Conservation (phyloP, 2,329 filamentous ascomycete genomes). For the Colletotrichum sp. region DNA sequence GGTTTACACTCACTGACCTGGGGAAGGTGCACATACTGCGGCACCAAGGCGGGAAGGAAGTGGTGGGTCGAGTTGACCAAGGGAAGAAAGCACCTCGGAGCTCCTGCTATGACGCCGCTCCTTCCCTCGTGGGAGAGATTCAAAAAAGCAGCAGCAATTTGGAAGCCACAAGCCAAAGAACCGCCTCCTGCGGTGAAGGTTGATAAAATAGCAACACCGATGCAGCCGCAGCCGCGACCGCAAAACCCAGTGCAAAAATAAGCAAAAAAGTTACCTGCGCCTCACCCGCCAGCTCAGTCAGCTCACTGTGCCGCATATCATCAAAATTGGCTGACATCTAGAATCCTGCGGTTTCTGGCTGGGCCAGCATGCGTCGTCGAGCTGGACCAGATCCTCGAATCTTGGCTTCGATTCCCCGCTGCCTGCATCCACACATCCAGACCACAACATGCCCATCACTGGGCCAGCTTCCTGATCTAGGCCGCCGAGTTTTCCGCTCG, state of each 20-base stretch:
- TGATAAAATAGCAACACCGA: neutral
- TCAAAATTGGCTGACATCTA: neutral
- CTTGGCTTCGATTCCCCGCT: neutral
- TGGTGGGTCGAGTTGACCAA: neutral
- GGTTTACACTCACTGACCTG: neutral
- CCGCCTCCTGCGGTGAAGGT: neutral
- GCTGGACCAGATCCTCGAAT: conserved; percentile 3
- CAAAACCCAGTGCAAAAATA: neutral
- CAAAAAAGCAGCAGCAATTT: neutral
- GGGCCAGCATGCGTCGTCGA: neutral
- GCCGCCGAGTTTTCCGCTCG: neutral
- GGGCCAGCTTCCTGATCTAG: conserved; percentile 8
- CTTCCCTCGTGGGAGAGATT: neutral
- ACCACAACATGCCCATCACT: neutral
- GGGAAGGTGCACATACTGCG: neutral
- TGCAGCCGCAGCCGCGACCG: neutral
- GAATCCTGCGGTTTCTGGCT: neutral
- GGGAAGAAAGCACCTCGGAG: neutral
- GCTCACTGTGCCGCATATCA: neutral
- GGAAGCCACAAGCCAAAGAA: neutral
- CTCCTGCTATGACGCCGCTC: neutral
- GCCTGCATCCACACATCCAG: neutral
- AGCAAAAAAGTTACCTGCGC: neutral
- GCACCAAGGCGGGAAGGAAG: neutral
- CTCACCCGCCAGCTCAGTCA: neutral